Percentiles rank a stretch among this genome's conserved stretches.
Evolutionary conservation across 148 eudicot genomes (phyloP).

Genomic region (Rhododendron ovatum): DNA sequence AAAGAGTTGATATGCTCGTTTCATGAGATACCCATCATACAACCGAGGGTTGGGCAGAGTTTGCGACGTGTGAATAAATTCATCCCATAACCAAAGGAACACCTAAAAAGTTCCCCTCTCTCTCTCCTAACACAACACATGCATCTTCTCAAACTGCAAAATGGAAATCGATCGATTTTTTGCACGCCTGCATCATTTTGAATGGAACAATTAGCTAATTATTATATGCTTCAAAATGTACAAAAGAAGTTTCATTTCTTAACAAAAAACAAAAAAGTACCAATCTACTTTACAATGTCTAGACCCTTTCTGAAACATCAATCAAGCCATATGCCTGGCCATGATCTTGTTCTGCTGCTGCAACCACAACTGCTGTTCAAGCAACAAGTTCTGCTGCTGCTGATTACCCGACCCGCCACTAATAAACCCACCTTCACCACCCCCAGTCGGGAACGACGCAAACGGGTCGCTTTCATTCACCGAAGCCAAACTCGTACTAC

Average conservation of each 20-base stretch:
- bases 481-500: background rate
- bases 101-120: background rate
- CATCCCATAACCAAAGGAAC: background rate
- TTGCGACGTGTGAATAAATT: background rate
- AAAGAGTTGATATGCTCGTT: no score
- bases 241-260: background rate
- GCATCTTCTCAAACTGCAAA: background rate
- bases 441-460: slow-evolving; percentile 6
- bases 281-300: background rate
- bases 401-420: slow-evolving; percentile 15
- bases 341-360: slow-evolving; percentile 49
- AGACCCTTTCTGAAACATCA: background rate
- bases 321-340: slow-evolving; percentile 29
- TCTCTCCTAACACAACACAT: background rate
- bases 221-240: background rate
- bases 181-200: background rate
- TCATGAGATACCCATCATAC: background rate
- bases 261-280: background rate
- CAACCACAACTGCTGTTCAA: slow-evolving; percentile 48
- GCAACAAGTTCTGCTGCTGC: slow-evolving; percentile 31
- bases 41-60: background rate
- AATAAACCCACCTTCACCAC: slow-evolving; percentile 10
- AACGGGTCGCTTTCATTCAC: slow-evolving; percentile 41
- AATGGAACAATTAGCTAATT: background rate
- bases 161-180: no score